A percentile compares a stretch with the other conserved stretches of the same genome.
Evolutionary conservation across 495 filamentous ascomycete genomes (phyloP).

Genomic region (Rostrohypoxylon terebratum): DNA sequence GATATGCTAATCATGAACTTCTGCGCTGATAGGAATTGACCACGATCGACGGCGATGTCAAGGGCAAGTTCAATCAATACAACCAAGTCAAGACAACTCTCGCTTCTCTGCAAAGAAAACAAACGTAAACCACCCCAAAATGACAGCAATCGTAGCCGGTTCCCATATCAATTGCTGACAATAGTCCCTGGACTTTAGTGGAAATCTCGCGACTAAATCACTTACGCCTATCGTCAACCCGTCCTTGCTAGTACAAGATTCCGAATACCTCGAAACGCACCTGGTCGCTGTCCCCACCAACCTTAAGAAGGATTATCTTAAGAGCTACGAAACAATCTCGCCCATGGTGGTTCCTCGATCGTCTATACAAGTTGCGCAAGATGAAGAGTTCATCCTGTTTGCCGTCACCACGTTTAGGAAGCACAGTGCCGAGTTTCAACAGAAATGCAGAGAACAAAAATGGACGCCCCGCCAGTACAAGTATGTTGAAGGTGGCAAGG

Average conservation of each 20-base stretch:
- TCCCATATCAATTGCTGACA: conserved; percentile 6
- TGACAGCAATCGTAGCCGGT: neutral
- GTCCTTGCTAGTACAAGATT: conserved; percentile 80
- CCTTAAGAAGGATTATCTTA: conserved; percentile 85
- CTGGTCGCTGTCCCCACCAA: conserved; percentile 85
- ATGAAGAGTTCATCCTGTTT: conserved; percentile 89
- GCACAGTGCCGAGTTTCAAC: conserved; percentile 82
- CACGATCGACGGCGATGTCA: conserved; percentile 93
- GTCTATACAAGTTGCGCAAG: conserved; percentile 76
- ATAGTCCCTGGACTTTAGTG: conserved; percentile 62
- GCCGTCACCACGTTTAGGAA: conserved; percentile 95
- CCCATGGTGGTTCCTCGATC: conserved; percentile 90
- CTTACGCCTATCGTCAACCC: conserved; percentile 89
- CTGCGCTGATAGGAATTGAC: conserved; percentile 72
- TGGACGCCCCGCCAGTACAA: conserved; percentile 96
- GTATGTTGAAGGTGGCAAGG: conserved; percentile 87
- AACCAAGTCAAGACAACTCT: conserved; percentile 87
- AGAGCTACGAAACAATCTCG: conserved; percentile 85
- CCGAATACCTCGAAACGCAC: conserved; percentile 96
- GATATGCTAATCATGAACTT: conserved; percentile 28
- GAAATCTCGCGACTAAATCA: conserved; percentile 93
- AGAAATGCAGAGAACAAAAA: conserved; percentile 88
- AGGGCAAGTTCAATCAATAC: conserved; percentile 91
- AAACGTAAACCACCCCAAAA: conserved; percentile 69
- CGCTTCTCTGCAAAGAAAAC: conserved; percentile 81